Conservation (phyloP, 352 stramenopile species). For the Pilasporangium apinafurcum region DNA sequence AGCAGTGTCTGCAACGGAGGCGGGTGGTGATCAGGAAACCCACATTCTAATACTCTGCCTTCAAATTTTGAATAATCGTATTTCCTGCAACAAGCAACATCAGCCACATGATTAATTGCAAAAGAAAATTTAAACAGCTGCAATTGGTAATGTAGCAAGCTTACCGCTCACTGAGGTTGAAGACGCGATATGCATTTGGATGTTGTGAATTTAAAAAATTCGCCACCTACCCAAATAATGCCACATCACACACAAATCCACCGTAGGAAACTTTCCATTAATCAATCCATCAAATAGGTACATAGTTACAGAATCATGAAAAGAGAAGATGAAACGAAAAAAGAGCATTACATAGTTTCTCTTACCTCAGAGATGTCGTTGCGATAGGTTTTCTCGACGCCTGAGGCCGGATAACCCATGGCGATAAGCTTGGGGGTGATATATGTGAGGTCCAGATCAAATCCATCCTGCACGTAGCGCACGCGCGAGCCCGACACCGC, state of each 20-base stretch:
- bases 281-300: too few species aligned
- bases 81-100: constrained; percentile 5
- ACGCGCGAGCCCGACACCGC: constrained; percentile 75
- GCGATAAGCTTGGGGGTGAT: constrained; percentile 75
- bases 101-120: neutral
- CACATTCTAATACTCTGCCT: constrained; percentile 61
- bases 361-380: constrained; percentile 78
- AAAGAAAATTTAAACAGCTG: neutral
- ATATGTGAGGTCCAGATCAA: constrained; percentile 83
- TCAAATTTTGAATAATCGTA: constrained; percentile 81
- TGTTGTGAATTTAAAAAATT: constrained; percentile 66
- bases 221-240: constrained; percentile 23
- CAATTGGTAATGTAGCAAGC: too few species aligned
- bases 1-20: constrained; percentile 70
- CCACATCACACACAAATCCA: neutral
- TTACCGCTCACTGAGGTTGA: constrained; percentile 78
- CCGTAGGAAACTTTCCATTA: too few species aligned
- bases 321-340: too few species aligned
- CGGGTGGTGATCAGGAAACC: constrained; percentile 78
- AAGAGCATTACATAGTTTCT: neutral
- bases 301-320: too few species aligned
- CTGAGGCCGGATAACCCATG: constrained; percentile 77
- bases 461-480: constrained; percentile 79
- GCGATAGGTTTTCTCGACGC: constrained; percentile 81
- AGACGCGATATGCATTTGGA: constrained; percentile 61